Evolutionary conservation across 2,329 filamentous ascomycete genomes (phyloP), one percentile per base, ranked within the genome.

Genomic region (Harringtonia lauricola): DNA sequence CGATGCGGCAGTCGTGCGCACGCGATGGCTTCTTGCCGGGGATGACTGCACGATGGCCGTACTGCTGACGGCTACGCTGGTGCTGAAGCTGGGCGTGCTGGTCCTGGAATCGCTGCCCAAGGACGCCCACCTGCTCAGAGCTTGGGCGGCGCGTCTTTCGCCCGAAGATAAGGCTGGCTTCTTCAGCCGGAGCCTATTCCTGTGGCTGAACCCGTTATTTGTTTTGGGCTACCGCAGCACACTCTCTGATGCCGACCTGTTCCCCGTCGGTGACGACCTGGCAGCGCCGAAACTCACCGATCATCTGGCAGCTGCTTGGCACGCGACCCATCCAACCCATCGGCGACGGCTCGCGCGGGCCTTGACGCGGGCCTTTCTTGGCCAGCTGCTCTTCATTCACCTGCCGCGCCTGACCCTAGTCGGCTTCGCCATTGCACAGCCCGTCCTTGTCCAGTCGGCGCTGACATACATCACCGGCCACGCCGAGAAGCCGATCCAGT

Each of bases 371-470:
- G 19, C 39, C 8, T 41, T 41, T 15, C 13, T 3, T 5, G 21
- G 3, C 13, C 39, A 22, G 21, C 30, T 41, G 13, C 15, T 41
- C 8, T 14, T 34, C 19, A 15, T 41, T 9, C 29, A 41, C 21
- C 29, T 41, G 7, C 39, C 39, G 8, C 39, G 39, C 14, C 21
- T 41, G 9, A 30, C 39, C 8, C 39, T 41, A 2, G 39, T 41
- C 6, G 39, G 39, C 30, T 41, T 41, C n/a, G 29, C 39, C 39
- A 41, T 41, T 17, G 39, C 39, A 8, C 39, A 41, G n/a, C 39
- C 39, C 9, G 30, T 41, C 4, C 39, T 41, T 2, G 39, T 41
- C 19, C 39, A 35, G 39, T n/a, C 31, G 8, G 21, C 39, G 2
- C 30, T 41, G 15, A 13, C 21, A 3, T 41, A 41, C 30, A 35